Conservation (phyloP, 495 filamentous ascomycete species). For the Aspergillus ostianus region DNA sequence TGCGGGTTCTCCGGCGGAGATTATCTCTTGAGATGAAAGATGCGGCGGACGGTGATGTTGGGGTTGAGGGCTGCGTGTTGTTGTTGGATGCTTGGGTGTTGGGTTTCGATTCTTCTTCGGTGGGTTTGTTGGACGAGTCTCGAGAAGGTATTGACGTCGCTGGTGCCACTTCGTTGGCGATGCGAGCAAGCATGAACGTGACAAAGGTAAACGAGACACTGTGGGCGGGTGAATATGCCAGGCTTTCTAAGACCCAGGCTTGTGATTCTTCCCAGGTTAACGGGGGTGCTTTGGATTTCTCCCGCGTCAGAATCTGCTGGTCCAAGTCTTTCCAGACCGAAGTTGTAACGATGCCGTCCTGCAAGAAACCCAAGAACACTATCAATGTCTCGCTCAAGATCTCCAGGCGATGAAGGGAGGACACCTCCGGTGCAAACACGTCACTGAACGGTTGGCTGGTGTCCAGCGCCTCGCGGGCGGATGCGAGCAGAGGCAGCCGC, state of each 20-base stretch:
- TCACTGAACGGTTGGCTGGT: constrained; percentile 55
- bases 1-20: constrained; percentile 32
- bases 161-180: constrained; percentile 47
- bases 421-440: constrained; percentile 56
- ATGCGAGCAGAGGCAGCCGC: constrained; percentile 32
- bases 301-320: constrained; percentile 50
- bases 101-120: constrained; percentile 9
- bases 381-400: constrained; percentile 65
- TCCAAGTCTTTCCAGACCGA: constrained; percentile 71
- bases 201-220: constrained; percentile 86
- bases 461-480: constrained; percentile 68
- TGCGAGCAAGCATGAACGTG: constrained; percentile 66
- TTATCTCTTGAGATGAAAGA: constrained; percentile 34
- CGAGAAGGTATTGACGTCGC: constrained; percentile 23
- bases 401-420: constrained; percentile 66
- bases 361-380: constrained; percentile 66
- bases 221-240: constrained; percentile 69
- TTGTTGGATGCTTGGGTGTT: constrained; percentile 12
- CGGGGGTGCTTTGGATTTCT: constrained; percentile 46
- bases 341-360: constrained; percentile 70
- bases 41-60: constrained; percentile 21
- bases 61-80: constrained; percentile 7
- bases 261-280: constrained; percentile 61
- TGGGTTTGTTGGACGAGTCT: constrained; percentile 6
- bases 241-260: constrained; percentile 66